Evolutionary conservation across 1,139 yeast species (phyloP).

Genomic region (Nakaseomyces sp.): DNA sequence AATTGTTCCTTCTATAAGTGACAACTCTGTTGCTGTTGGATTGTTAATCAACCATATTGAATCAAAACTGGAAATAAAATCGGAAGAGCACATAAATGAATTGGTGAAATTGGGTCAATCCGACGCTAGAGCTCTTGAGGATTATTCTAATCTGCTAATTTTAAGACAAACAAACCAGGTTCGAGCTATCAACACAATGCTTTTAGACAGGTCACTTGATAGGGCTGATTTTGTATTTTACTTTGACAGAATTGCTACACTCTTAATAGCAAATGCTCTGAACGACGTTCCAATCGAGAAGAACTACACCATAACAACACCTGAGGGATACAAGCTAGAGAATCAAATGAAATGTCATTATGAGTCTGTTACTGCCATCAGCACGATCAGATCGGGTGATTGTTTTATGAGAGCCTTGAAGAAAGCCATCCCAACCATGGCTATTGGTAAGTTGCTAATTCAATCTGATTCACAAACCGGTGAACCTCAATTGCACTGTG

Average conservation of each 20-base stretch:
- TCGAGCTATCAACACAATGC: constrained; percentile 60
- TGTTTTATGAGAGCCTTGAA: constrained; percentile 75
- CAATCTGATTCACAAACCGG: constrained; percentile 86
- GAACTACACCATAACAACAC: constrained; percentile 36
- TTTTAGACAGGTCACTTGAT: constrained; percentile 46
- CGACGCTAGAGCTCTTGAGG: constrained; percentile 15
- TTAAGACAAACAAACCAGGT: constrained; percentile 61
- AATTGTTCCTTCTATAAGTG: constrained; percentile 81
- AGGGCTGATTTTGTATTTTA: constrained; percentile 78
- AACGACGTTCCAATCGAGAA: constrained; percentile 36
- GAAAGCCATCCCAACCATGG: constrained; percentile 65
- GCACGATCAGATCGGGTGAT: constrained; percentile 85
- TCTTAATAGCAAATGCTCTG: constrained; percentile 59
- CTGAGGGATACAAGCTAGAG: constrained; percentile 33
- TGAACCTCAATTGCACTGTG: constrained; percentile 83
- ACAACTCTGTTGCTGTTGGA: constrained; percentile 69
- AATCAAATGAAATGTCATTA: constrained; percentile 36
- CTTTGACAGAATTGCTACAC: constrained; percentile 68
- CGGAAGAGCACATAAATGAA: constrained; percentile 50
- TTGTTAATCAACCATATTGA: constrained; percentile 72
- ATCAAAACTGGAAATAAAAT: constrained; percentile 59
- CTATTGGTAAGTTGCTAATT: constrained; percentile 73
- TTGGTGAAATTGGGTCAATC: constrained; percentile 29
- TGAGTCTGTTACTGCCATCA: constrained; percentile 58
- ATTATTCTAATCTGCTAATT: constrained; percentile 23